phyloP scores from a whole-genome alignment of 1,284 basidiomycete species.

The Apiotrichum sp. region DNA sequence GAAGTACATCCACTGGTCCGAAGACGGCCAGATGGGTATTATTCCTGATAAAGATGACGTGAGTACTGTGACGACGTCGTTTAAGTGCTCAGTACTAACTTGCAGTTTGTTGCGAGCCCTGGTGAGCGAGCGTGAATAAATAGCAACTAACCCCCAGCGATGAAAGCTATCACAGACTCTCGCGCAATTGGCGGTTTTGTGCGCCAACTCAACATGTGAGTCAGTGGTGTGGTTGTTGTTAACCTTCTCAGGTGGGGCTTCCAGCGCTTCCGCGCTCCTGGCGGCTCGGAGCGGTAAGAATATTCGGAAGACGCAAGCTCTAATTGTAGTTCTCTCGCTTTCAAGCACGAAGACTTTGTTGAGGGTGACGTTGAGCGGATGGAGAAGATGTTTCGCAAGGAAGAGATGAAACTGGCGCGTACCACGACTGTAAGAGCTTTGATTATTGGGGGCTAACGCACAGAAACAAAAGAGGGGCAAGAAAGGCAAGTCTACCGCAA shows the following conservation, averaged over 20 bases:
- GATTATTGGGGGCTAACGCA: no score
- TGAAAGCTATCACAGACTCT: constrained; percentile 14
- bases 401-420: constrained; percentile 4
- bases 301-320: no score
- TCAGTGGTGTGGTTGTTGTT: no score
- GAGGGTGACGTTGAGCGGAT: constrained; percentile 5
- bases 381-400: constrained; percentile 9
- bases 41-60: constrained; percentile 9
- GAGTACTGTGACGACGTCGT: background rate
- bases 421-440: no score
- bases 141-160: constrained; percentile 5
- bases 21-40: constrained; percentile 4
- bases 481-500: background rate
- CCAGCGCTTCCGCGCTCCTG: constrained; percentile 2
- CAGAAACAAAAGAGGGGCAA: background rate
- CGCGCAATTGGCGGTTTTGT: constrained; percentile 12
- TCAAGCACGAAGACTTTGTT: constrained; percentile 5
- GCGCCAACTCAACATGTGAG: constrained; percentile 20
- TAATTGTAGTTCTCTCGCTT: constrained; percentile 11
- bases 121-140: constrained; percentile 6
- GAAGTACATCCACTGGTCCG: constrained; percentile 7
- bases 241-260: constrained; percentile 14
- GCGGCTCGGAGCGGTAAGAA: background rate
- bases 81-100: background rate
- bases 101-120: constrained; percentile 9